Conservation (phyloP, 176 grass and related monocot species). For the Puccinellia tenuiflora region DNA sequence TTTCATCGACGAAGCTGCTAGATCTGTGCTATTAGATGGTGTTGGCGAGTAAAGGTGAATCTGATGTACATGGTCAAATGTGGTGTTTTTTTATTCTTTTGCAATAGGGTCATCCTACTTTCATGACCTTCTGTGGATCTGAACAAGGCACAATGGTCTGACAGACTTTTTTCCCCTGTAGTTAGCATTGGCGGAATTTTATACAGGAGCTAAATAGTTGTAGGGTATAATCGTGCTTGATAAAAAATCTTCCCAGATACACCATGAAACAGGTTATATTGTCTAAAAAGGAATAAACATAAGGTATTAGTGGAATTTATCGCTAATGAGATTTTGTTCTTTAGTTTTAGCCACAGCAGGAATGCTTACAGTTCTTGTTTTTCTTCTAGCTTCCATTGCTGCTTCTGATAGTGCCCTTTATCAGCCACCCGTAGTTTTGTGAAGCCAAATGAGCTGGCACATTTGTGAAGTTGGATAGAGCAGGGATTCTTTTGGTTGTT, state of each 20-base stretch:
- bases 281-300: neutral
- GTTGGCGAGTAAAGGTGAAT: neutral
- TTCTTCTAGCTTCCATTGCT: neutral
- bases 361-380: constrained; percentile 17
- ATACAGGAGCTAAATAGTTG: too few relatives aligned
- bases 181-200: neutral
- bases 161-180: neutral
- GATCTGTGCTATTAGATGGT: constrained; percentile 14
- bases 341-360: neutral
- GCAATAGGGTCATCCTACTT: neutral
- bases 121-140: neutral
- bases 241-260: neutral
- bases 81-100: neutral
- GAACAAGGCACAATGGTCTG: neutral
- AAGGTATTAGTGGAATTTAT: neutral
- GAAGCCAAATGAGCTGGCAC: constrained; percentile 25
- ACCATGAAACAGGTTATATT: neutral
- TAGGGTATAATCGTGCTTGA: neutral
- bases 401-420: neutral
- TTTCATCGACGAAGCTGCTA: neutral
- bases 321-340: neutral
- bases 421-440: neutral
- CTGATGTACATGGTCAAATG: neutral
- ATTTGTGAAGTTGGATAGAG: constrained; percentile 6
- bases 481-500: constrained; percentile 4